These are phyloP conservation scores for Pseudocercospora fuligena DNA, from an alignment of 2,329 filamentous ascomycete genomes.

Conservation along the genomic window DNA sequence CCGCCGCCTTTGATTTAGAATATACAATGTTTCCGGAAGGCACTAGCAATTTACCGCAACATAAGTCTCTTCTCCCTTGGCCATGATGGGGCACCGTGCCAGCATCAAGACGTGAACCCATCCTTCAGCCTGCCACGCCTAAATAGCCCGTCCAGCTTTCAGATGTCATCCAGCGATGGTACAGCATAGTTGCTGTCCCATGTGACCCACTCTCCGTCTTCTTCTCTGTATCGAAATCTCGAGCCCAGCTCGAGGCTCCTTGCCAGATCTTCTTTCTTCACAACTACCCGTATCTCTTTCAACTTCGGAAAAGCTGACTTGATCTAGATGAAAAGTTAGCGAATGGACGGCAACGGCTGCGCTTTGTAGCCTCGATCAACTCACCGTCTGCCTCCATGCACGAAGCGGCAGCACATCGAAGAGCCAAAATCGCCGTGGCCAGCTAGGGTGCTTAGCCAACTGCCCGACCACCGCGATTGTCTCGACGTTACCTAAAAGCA, in stretches of 20 bases:
- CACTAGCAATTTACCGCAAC: not conserved
- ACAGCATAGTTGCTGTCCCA: not conserved
- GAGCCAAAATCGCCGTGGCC: not conserved
- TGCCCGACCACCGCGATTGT: not conserved
- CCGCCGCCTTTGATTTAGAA: no score
- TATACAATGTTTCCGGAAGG: no score
- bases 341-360: not conserved
- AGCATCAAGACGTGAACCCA: not conserved
- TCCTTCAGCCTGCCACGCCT: not conserved
- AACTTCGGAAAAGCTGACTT: not conserved
- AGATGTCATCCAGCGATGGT: not conserved
- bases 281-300: not conserved
- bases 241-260: not conserved
- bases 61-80: not conserved
- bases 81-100: not conserved
- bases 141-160: not conserved
- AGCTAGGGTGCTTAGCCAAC: not conserved
- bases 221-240: not conserved
- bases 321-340: not conserved
- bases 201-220: not conserved
- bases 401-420: not conserved
- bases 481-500: not conserved
- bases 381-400: not conserved
- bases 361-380: not conserved
- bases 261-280: not conserved